These are phyloP conservation scores for Thielaviopsis punctulata DNA, from an alignment of 2,329 filamentous ascomycete species.

Conservation along the genomic window DNA sequence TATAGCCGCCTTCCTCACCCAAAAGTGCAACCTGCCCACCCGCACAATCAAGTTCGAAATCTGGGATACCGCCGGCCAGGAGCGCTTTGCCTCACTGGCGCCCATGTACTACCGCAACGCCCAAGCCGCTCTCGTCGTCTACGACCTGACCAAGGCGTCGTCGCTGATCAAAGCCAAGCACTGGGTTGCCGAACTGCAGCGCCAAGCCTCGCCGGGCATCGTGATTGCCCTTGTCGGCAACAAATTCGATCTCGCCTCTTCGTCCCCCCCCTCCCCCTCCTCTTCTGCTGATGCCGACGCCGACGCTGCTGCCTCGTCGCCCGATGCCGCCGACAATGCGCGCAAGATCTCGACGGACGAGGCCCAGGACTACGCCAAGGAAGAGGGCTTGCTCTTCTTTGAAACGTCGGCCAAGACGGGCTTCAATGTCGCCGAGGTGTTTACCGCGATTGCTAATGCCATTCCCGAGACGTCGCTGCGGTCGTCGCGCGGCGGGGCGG, in stretches of 20 bases:
- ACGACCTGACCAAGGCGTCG: constrained; percentile 93
- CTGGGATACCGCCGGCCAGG: constrained; percentile 96
- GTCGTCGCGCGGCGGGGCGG: constrained; percentile 56
- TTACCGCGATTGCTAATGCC: constrained; percentile 93
- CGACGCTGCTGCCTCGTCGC: constrained; percentile 30
- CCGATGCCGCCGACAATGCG: constrained; percentile 49
- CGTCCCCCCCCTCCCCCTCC: constrained; percentile 30
- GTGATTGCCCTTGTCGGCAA: constrained; percentile 96
- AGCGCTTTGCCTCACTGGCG: constrained; percentile 88
- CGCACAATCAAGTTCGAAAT: constrained; percentile 90
- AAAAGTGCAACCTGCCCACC: constrained; percentile 92
- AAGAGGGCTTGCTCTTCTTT: constrained; percentile 87
- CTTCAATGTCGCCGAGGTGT: constrained; percentile 85
- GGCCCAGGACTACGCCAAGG: constrained; percentile 83
- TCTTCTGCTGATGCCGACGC: constrained; percentile 29
- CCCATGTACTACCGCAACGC: constrained; percentile 99
- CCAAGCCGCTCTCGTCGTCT: constrained; percentile 91
- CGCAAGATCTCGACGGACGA: constrained; percentile 83
- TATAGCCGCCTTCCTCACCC: constrained; percentile 85
- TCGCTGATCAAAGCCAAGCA: constrained; percentile 94
- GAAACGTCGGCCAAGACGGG: constrained; percentile 97
- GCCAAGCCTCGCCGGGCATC: constrained; percentile 88
- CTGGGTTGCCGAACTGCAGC: constrained; percentile 94
- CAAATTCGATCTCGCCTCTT: constrained; percentile 78
- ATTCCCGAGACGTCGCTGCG: constrained; percentile 96